A percentile compares a stretch with the other conserved stretches of the same genome.
Evolutionary conservation across 371 early-diverging fungal species (phyloP).

Genomic region (Mortierella sp.): DNA sequence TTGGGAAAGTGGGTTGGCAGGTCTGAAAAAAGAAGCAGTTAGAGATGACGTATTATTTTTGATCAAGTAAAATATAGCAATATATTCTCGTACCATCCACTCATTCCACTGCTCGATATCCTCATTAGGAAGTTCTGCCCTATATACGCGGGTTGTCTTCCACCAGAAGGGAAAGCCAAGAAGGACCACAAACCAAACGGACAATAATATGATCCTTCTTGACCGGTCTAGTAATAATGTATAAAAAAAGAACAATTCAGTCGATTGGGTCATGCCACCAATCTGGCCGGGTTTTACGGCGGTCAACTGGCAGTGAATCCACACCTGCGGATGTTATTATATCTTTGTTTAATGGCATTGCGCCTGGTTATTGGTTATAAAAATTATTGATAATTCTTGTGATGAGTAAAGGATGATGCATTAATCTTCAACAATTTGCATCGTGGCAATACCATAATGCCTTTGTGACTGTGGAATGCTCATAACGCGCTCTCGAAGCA

Average conservation of each 20-base stretch:
- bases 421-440: background rate
- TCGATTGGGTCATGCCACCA: background rate
- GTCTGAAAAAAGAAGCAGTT: conserved; percentile 20
- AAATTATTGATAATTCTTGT: background rate
- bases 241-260: background rate
- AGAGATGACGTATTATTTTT: conserved; percentile 1
- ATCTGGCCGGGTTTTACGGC: background rate
- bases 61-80: background rate
- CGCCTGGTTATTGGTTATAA: background rate
- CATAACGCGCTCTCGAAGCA: background rate
- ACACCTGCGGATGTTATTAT: conserved; percentile 18
- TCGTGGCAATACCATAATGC: background rate
- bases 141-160: conserved; percentile 91
- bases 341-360: conserved; percentile 18
- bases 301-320: background rate
- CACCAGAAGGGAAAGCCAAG: conserved; percentile 92
- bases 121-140: conserved; percentile 84
- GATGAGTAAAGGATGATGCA: conserved; percentile 2
- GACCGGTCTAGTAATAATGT: conserved; percentile 29
- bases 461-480: background rate
- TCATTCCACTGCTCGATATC: conserved; percentile 74
- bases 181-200: conserved; percentile 75
- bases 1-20: conserved; percentile 39
- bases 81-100: conserved; percentile 58
- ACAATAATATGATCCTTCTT: conserved; percentile 62